These are phyloP conservation scores for Hygrophorus pudorinus DNA, from an alignment of 768 basidiomycete genomes.

Conservation along the genomic window DNA sequence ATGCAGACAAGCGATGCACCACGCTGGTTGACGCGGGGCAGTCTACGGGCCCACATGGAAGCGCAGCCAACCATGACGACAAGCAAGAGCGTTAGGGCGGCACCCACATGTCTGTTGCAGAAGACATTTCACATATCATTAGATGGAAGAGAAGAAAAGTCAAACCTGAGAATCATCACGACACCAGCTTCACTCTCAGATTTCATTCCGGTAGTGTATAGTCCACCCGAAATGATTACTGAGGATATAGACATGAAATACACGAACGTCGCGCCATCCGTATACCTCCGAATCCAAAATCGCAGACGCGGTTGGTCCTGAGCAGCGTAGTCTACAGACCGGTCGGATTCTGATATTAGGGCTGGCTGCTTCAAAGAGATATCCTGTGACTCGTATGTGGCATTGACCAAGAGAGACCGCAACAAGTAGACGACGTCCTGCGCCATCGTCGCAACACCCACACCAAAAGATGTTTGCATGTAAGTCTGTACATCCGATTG, in stretches of 20 bases:
- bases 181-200: conserved; percentile 13
- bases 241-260: conserved; percentile 11
- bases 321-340: neutral
- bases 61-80: conserved; percentile 7
- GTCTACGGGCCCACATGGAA: conserved; percentile 16
- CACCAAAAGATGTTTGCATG: conserved; percentile 20
- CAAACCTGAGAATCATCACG: neutral
- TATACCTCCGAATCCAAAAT: conserved; percentile 19
- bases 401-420: conserved; percentile 29
- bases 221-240: neutral
- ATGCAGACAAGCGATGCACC: conserved; percentile 14
- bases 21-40: conserved; percentile 18
- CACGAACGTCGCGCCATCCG: conserved; percentile 10
- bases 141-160: neutral
- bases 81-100: conserved; percentile 9
- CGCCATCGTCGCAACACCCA: conserved; percentile 25
- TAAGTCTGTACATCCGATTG: conserved; percentile 9
- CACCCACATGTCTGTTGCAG: conserved; percentile 19
- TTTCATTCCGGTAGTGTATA: no score
- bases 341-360: neutral
- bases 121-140: neutral
- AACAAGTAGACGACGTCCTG: conserved; percentile 25
- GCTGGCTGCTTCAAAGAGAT: neutral
- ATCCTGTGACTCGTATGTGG: conserved; percentile 23
- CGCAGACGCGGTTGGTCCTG: conserved; percentile 20